Evolutionary conservation across 2,329 filamentous ascomycete genomes (phyloP).

Genomic region (Fusarium piperis): DNA sequence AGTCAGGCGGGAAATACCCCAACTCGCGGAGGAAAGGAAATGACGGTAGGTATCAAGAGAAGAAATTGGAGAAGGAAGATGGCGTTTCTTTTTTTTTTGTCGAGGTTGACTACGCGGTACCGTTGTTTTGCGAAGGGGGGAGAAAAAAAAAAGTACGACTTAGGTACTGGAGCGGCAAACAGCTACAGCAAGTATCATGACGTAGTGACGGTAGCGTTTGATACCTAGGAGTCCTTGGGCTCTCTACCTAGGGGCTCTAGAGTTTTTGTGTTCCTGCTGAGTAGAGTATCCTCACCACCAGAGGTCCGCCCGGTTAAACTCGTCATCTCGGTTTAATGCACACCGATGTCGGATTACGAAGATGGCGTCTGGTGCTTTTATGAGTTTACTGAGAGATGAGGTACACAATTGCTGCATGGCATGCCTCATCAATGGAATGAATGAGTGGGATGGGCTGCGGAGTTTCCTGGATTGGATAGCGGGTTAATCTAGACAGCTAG

Average conservation of each 20-base stretch:
- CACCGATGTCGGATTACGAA: conserved; percentile 35
- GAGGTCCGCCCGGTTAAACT: conserved; percentile 20
- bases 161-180: conserved; percentile 20
- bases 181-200: conserved; percentile 14
- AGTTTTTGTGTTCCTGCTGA: conserved; percentile 35
- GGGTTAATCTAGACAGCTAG: conserved; percentile 11
- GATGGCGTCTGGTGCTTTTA: not conserved
- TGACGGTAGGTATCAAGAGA: conserved; percentile 1
- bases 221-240: conserved; percentile 7
- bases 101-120: not conserved
- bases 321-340: conserved; percentile 32
- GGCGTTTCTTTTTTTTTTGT: not conserved
- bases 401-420: not conserved
- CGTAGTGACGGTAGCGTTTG: conserved; percentile 24
- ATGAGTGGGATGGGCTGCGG: conserved; percentile 15
- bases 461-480: conserved; percentile 13
- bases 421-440: conserved; percentile 19
- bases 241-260: conserved; percentile 23
- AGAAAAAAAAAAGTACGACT: conserved; percentile 11
- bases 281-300: conserved; percentile 14
- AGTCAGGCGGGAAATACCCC: not conserved
- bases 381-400: conserved; percentile 7
- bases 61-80: conserved; percentile 1
- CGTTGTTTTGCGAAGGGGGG: not conserved
- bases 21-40: conserved; percentile 6